These are phyloP conservation scores for Rutstroemia sp. DNA, from an alignment of 2,329 filamentous ascomycete genomes.

Conservation along the genomic window DNA sequence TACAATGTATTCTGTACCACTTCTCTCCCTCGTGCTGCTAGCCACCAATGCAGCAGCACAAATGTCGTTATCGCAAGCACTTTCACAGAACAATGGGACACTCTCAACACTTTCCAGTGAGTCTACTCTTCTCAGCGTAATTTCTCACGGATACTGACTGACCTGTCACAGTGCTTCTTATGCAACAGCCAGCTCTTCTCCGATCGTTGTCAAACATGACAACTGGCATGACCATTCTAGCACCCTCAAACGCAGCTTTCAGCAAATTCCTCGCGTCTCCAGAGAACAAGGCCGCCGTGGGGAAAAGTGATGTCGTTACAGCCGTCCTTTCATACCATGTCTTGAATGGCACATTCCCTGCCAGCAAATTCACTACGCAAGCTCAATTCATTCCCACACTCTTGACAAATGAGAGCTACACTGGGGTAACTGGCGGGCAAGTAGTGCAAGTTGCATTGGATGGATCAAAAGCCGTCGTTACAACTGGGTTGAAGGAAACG, in stretches of 20 bases:
- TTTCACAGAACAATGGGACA: neutral
- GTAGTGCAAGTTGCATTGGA: slow-evolving; percentile 30
- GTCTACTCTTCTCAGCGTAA: neutral
- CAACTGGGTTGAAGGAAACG: slow-evolving; percentile 6
- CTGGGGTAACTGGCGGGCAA: slow-evolving; percentile 44
- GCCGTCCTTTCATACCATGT: slow-evolving; percentile 32
- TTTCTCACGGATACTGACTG: neutral
- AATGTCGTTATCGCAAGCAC: neutral
- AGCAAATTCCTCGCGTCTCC: slow-evolving; percentile 30
- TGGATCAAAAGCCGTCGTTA: slow-evolving; percentile 1
- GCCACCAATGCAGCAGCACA: neutral
- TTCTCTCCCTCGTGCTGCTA: neutral
- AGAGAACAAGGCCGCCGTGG: slow-evolving; percentile 24
- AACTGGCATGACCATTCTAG: slow-evolving; percentile 25
- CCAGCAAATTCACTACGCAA: slow-evolving; percentile 25
- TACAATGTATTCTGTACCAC: slow-evolving; percentile 6
- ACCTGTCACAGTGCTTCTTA: slow-evolving; percentile 3
- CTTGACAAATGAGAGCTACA: slow-evolving; percentile 35
- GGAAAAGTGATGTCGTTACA: slow-evolving; percentile 33
- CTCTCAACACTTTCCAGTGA: slow-evolving; percentile 4
- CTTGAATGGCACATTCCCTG: slow-evolving; percentile 26
- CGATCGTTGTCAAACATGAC: slow-evolving; percentile 1
- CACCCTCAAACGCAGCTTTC: slow-evolving; percentile 32
- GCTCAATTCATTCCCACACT: slow-evolving; percentile 39
- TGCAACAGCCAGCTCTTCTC: slow-evolving; percentile 1